Evolutionary conservation across 2,329 filamentous ascomycete genomes (phyloP).

Genomic region (Fusarium vanettenii): DNA sequence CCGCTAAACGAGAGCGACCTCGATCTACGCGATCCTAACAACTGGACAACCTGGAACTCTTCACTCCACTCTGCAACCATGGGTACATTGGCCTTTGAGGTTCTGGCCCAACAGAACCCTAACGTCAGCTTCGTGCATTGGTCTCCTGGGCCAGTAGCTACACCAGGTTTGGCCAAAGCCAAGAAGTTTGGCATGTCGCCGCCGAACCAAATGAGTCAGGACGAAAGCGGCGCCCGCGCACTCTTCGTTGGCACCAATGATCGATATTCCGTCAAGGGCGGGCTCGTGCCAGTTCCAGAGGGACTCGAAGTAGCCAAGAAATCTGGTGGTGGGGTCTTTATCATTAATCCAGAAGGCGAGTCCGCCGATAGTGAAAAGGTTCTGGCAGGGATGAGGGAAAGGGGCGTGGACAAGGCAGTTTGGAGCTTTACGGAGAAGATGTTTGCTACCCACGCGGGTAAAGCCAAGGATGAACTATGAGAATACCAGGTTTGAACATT

Average conservation of each 20-base stretch:
- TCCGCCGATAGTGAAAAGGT: slow-evolving; percentile 6
- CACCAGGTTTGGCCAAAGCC: neutral
- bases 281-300: neutral
- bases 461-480: neutral
- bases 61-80: slow-evolving; percentile 18
- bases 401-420: neutral
- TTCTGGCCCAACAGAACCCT: neutral
- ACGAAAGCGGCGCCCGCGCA: neutral
- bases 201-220: neutral
- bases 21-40: neutral
- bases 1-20: slow-evolving; percentile 2
- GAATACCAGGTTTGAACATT: neutral
- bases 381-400: neutral
- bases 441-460: neutral
- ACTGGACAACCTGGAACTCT: neutral
- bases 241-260: slow-evolving; percentile 3
- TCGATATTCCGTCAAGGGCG: neutral
- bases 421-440: neutral
- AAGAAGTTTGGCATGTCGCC: neutral
- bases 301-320: neutral
- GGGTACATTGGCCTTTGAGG: slow-evolving; percentile 7
- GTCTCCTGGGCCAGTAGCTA: neutral
- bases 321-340: neutral
- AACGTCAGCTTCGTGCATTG: slow-evolving; percentile 6
- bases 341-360: slow-evolving; percentile 2